Evolutionary conservation across 495 filamentous ascomycete genomes (phyloP).

Genomic region (Aspergillus egyptiacus): DNA sequence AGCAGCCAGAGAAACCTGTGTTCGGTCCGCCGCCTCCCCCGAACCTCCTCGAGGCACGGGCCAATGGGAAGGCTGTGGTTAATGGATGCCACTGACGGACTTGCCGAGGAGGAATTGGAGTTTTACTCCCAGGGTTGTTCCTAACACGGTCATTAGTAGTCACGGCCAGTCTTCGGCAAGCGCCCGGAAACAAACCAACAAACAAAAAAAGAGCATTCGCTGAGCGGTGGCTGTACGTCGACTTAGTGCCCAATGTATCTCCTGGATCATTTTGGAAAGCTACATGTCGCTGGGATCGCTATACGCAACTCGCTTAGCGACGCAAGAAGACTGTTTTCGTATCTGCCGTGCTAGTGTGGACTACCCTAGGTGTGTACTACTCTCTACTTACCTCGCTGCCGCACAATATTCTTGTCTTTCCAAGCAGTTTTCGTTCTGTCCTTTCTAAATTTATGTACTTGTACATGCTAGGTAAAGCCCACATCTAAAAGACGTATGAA

Average conservation of each 20-base stretch:
- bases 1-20: constrained; percentile 44
- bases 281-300: constrained; percentile 8
- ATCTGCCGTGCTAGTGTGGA: background rate
- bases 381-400: background rate
- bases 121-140: background rate
- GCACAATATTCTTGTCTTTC: constrained; percentile 6
- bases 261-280: constrained; percentile 10
- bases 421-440: constrained; percentile 10
- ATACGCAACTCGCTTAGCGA: constrained; percentile 3
- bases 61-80: constrained; percentile 39
- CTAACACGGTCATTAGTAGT: background rate
- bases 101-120: background rate
- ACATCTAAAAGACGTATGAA: constrained; percentile 16
- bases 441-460: constrained; percentile 28
- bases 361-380: background rate
- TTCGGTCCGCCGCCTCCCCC: constrained; percentile 53
- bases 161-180: background rate
- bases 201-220: background rate
- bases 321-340: background rate
- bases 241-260: constrained; percentile 3
- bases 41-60: constrained; percentile 40
- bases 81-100: constrained; percentile 41
- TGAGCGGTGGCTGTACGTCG: background rate
- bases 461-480: constrained; percentile 33
- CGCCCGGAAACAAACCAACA: too few species aligned